Percentiles rank a stretch among this genome's conserved stretches.
Evolutionary conservation across 352 stramenopile genomes (phyloP).

Genomic region (Pythium vanterpoolii): DNA sequence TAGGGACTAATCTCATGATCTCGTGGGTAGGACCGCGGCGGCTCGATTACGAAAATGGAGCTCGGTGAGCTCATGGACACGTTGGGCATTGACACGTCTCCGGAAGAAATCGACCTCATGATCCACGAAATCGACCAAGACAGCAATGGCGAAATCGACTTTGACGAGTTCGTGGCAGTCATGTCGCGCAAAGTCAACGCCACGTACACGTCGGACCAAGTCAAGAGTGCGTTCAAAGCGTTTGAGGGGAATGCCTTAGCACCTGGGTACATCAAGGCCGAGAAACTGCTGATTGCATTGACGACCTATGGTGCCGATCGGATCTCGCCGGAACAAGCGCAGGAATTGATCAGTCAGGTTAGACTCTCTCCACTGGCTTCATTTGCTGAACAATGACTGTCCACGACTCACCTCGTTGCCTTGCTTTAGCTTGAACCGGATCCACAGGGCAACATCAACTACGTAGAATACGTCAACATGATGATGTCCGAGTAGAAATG

Average conservation of each 20-base stretch:
- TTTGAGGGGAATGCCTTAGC: conserved; percentile 66
- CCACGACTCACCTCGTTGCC: not conserved
- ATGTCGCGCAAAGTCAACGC: conserved; percentile 95
- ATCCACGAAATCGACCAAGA: conserved; percentile 95
- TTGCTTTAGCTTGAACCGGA: conserved; percentile 84
- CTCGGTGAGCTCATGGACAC: conserved; percentile 93
- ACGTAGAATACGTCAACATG: conserved; percentile 94
- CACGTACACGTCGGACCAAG: conserved; percentile 91
- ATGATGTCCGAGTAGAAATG: conserved; percentile 87
- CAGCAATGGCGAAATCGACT: conserved; percentile 93
- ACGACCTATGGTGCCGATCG: conserved; percentile 90
- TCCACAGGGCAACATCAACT: conserved; percentile 91
- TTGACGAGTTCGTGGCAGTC: conserved; percentile 93
- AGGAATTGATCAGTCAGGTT: conserved; percentile 90
- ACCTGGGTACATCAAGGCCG: conserved; percentile 79
- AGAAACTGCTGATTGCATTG: conserved; percentile 81
- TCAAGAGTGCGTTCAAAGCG: conserved; percentile 88
- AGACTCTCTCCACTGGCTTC: not conserved
- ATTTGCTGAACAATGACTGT: not conserved
- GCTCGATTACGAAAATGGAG: conserved; percentile 93
- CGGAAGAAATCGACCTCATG: conserved; percentile 94
- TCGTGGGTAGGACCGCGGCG: conserved; percentile 75
- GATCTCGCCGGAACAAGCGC: conserved; percentile 87
- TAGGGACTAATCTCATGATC: not conserved
- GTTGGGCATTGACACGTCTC: conserved; percentile 90